phyloP scores from a whole-genome alignment of 345 rosid genomes.

The Salix viminalis region DNA sequence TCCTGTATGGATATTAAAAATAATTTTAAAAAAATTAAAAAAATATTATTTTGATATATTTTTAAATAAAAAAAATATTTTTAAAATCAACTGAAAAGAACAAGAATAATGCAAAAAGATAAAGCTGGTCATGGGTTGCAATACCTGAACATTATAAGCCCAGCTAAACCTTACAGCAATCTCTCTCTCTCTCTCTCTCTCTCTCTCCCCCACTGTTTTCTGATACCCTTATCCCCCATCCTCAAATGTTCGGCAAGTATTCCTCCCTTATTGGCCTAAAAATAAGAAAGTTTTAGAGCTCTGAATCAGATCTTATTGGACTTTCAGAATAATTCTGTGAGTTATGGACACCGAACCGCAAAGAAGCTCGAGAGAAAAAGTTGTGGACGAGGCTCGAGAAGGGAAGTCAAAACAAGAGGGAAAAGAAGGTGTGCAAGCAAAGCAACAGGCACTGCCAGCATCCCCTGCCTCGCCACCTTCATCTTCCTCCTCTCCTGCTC shows the following conservation, averaged over 20 bases:
- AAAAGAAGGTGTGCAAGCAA: conserved; percentile 14
- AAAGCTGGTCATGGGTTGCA: conserved; percentile 14
- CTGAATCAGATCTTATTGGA: conserved; percentile 18
- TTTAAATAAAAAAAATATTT: too few species aligned
- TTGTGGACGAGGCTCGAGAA: conserved; percentile 26
- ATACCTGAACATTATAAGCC: conserved; percentile 17
- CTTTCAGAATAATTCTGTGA: conserved; percentile 9
- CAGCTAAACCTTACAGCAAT: conserved; percentile 6
- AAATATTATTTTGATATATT: too few species aligned
- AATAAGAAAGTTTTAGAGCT: conserved; percentile 1
- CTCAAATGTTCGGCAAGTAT: conserved; percentile 6
- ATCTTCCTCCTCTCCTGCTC: conserved; percentile 78
- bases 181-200: conserved; percentile 9
- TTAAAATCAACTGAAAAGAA: too few species aligned
- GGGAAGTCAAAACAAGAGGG: conserved; percentile 31
- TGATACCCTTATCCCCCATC: conserved; percentile 6
- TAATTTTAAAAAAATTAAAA: too few species aligned
- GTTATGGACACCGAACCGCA: conserved; percentile 50
- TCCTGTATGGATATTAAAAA: too few species aligned
- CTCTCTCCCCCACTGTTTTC: conserved; percentile 9
- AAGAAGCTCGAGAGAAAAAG: conserved; percentile 33
- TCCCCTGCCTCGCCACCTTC: conserved; percentile 53
- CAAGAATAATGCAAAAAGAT: conserved; percentile 20
- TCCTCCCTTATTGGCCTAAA: conserved; percentile 8
- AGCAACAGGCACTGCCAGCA: conserved; percentile 12